phyloP scores from a whole-genome alignment of 1,139 yeast genomes.

The Scheffersomyces segobiensis region DNA sequence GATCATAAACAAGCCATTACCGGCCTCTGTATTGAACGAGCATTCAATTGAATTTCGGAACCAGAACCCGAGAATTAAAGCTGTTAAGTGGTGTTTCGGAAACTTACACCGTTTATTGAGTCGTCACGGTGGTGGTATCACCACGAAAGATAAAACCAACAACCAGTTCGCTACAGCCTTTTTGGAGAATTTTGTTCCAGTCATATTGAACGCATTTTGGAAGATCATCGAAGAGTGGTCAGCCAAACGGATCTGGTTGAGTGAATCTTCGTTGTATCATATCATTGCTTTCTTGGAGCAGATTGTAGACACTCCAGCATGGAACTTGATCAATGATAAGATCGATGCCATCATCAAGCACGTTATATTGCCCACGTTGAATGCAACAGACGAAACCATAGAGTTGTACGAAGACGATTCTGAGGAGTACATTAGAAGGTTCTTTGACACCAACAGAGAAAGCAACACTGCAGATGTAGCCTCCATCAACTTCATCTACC shows the following conservation, averaged over 20 bases:
- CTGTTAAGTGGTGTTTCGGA: conserved; percentile 75
- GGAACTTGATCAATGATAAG: conserved; percentile 56
- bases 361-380: conserved; percentile 63
- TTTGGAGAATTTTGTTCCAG: conserved; percentile 57
- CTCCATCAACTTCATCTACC: conserved; percentile 70
- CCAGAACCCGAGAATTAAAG: conserved; percentile 53
- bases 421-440: conserved; percentile 71
- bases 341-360: conserved; percentile 59
- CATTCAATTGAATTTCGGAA: conserved; percentile 34
- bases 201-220: conserved; percentile 60
- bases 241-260: conserved; percentile 54
- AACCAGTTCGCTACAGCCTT: conserved; percentile 48
- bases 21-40: conserved; percentile 36
- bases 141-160: conserved; percentile 35
- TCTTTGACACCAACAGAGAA: conserved; percentile 69
- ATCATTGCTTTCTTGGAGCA: conserved; percentile 66
- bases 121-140: conserved; percentile 54
- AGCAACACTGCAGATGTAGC: conserved; percentile 79
- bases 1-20: conserved; percentile 48
- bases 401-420: conserved; percentile 73
- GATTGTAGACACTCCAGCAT: conserved; percentile 54
- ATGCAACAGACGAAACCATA: conserved; percentile 54
- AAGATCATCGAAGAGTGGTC: conserved; percentile 62
- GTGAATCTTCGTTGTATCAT: conserved; percentile 60
- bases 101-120: conserved; percentile 60